Conservation (phyloP, 768 basidiomycete genomes). For the Calvatia gigantea region DNA sequence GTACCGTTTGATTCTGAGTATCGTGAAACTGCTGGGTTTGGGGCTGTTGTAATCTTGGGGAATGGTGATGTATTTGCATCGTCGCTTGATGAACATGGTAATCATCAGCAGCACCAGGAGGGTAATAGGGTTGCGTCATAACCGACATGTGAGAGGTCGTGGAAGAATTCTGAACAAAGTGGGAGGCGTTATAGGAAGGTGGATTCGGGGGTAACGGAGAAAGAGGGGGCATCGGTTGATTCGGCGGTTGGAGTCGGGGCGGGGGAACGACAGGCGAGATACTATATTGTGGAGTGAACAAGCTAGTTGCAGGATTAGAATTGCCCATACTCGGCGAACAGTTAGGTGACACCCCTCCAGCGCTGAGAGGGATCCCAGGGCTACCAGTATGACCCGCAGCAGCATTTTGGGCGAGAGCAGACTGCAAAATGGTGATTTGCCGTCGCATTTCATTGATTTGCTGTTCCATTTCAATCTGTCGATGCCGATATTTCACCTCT, state of each 20-base stretch:
- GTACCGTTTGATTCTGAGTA: constrained; percentile 14
- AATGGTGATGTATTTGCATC: constrained; percentile 19
- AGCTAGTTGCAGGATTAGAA: constrained; percentile 14
- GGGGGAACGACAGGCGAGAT: constrained; percentile 24
- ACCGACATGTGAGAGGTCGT: constrained; percentile 20
- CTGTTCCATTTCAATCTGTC: constrained; percentile 10
- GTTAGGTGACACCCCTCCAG: background rate
- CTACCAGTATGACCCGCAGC: background rate
- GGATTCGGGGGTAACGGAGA: constrained; percentile 21
- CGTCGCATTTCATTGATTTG: constrained; percentile 17
- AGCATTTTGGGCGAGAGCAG: constrained; percentile 8
- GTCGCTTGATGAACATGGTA: constrained; percentile 17
- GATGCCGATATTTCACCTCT: constrained; percentile 29
- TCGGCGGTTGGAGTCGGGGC: constrained; percentile 21
- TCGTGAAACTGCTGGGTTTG: constrained; percentile 15
- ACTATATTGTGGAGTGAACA: constrained; percentile 28
- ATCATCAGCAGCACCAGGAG: constrained; percentile 1
- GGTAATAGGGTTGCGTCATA: constrained; percentile 4
- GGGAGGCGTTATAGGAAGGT: constrained; percentile 24
- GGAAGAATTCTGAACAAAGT: constrained; percentile 37
- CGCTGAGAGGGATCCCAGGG: background rate
- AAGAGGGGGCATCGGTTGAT: constrained; percentile 34
- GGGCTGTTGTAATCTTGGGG: constrained; percentile 25
- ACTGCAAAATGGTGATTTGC: constrained; percentile 15
- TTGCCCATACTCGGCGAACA: constrained; percentile 11